phyloP scores from a whole-genome alignment of 129 eudicot genomes.

The Logfia minima region DNA sequence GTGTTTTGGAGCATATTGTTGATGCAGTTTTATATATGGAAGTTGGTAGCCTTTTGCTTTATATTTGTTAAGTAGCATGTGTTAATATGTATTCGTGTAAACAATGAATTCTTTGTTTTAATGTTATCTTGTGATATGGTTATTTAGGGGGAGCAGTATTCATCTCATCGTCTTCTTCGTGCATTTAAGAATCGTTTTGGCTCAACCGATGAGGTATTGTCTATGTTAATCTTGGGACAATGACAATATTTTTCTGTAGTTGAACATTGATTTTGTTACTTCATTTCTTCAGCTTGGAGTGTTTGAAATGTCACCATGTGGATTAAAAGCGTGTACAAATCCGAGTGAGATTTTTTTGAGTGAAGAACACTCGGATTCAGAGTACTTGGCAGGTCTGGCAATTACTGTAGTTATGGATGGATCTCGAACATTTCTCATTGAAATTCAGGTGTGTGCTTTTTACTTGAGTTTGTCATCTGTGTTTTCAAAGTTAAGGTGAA shows the following conservation, averaged over 20 bases:
- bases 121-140: constrained; percentile 4
- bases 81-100: background rate
- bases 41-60: constrained; percentile 51
- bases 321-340: constrained; percentile 71
- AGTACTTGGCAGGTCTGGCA: constrained; percentile 77
- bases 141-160: constrained; percentile 81
- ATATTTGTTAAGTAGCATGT: constrained; percentile 10
- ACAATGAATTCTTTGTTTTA: background rate
- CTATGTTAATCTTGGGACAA: background rate
- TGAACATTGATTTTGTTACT: background rate
- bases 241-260: no score
- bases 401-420: constrained; percentile 83
- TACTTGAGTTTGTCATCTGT: background rate
- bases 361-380: constrained; percentile 65
- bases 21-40: constrained; percentile 93
- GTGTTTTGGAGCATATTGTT: constrained; percentile 92
- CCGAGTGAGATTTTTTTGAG: constrained; percentile 83
- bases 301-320: constrained; percentile 82
- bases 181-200: constrained; percentile 93
- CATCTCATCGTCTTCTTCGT: constrained; percentile 87
- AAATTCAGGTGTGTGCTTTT: constrained; percentile 62
- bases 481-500: no score
- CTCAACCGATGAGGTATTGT: constrained; percentile 83
- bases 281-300: constrained; percentile 70
- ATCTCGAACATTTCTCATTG: constrained; percentile 78